Conservation (phyloP, 2,329 filamentous ascomycete genomes). For the Leptographium radiaticola region DNA sequence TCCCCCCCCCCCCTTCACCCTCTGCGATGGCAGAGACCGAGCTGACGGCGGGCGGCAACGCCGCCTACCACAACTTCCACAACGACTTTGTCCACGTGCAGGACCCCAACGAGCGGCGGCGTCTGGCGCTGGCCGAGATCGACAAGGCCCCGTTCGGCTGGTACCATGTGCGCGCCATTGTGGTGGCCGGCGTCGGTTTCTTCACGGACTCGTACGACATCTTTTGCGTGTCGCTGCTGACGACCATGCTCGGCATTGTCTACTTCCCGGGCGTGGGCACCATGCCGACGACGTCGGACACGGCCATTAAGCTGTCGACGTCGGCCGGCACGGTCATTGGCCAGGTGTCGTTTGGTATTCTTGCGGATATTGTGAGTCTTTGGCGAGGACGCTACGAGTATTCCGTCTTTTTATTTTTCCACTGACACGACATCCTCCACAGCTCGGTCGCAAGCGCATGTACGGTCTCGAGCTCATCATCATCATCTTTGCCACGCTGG, state of each 20-base stretch:
- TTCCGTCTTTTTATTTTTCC: too few relatives aligned
- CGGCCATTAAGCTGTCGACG: slow-evolving; percentile 74
- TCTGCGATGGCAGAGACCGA: slow-evolving; percentile 11
- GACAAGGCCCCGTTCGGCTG: slow-evolving; percentile 73
- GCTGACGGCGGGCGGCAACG: slow-evolving; percentile 47
- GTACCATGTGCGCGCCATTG: slow-evolving; percentile 67
- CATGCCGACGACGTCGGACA: slow-evolving; percentile 58
- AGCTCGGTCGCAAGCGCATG: slow-evolving; percentile 34
- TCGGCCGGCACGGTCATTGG: slow-evolving; percentile 74
- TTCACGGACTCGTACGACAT: slow-evolving; percentile 74
- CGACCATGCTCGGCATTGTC: slow-evolving; percentile 66
- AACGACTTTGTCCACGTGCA: slow-evolving; percentile 34
- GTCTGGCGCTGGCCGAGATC: slow-evolving; percentile 68
- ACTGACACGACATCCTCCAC: background rate
- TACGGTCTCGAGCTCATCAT: slow-evolving; percentile 69
- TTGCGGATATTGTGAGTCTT: slow-evolving; percentile 50
- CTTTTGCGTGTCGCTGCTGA: slow-evolving; percentile 63
- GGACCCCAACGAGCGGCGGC: slow-evolving; percentile 66
- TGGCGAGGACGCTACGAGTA: too few relatives aligned
- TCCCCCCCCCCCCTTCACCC: background rate
- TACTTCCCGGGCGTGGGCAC: slow-evolving; percentile 48
- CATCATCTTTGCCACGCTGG: slow-evolving; percentile 67
- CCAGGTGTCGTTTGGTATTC: slow-evolving; percentile 65
- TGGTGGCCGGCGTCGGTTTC: slow-evolving; percentile 76
- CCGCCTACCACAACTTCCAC: slow-evolving; percentile 64